Evolutionary conservation across 805 yeast species (phyloP), one percentile per base, ranked within the genome.

Genomic region (Scheffersomyces ergatensis): DNA sequence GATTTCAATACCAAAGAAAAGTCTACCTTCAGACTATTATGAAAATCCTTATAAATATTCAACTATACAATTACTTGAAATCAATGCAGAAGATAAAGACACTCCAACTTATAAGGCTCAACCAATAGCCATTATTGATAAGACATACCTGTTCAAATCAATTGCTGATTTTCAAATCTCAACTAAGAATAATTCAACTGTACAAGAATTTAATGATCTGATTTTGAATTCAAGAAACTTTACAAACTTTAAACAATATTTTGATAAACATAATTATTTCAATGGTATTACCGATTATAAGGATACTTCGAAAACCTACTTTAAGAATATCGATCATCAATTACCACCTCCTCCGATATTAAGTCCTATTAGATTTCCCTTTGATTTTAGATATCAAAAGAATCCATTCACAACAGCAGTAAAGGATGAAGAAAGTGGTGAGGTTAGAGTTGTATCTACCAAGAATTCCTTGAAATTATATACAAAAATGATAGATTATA

Each of bases 291-390:
- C 50, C 37, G 72, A 65, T 49, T 62, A 47, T 43, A 52, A 53
- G 36, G 53, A 57, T 27, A 32, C 32, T 5, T 43, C 45, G 31
- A 48, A 29, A 20, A 42, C 38, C 4, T 64, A 58, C 44, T 52
- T 46, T 12, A 66, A 68, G 42, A 62, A 54, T 30, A 12, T n/a
- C 9, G 71, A 76, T 40, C 73, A 78, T 42, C 82, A 84, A 44
- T 54, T 90, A 13, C 84, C 95, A 2, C 96, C 98, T 0, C 95
- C 97, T 4, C 89, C 97, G 2, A 64, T 86, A 38, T 85, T 89
- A 47, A 82, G 96, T 1, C 78, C 84, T 33, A 78, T 83, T 12
- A 76, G 82, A 27, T 78, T 85, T 39, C 96, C 97, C 3, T 84
- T 79, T 52, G 77, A 80, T 48, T 92, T 89, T 62, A 78, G 77